Percentiles rank a stretch among this genome's conserved stretches.
Conservation (phyloP, 2,329 filamentous ascomycete species). For the Myriangium duriaei region DNA sequence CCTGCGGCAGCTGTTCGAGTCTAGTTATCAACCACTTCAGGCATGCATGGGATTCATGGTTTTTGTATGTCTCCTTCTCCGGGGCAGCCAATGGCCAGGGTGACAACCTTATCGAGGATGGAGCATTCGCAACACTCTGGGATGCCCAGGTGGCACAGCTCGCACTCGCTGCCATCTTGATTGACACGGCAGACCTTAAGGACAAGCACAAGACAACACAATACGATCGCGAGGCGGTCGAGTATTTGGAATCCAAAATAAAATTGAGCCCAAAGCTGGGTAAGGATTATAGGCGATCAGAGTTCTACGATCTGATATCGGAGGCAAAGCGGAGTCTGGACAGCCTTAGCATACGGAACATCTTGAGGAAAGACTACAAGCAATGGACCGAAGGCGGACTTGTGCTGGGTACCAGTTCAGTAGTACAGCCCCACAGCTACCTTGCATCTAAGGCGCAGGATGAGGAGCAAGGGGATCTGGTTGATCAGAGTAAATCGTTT, state of each 20-base stretch:
- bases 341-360: conserved; percentile 47
- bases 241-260: conserved; percentile 46
- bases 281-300: conserved; percentile 37
- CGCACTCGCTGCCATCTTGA: conserved; percentile 56
- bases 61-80: conserved; percentile 16
- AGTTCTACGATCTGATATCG: conserved; percentile 48
- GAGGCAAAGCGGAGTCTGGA: conserved; percentile 57
- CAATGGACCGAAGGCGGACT: conserved; percentile 50
- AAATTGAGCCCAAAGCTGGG: conserved; percentile 23
- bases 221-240: conserved; percentile 46
- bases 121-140: conserved; percentile 26
- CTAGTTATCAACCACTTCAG: conserved; percentile 51
- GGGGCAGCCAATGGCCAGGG: conserved; percentile 29
- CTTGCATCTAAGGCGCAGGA: conserved; percentile 43
- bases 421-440: conserved; percentile 51
- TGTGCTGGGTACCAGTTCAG: conserved; percentile 53
- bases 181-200: conserved; percentile 58
- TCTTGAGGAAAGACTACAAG: conserved; percentile 76
- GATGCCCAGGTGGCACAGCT: conserved; percentile 53
- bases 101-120: conserved; percentile 24
- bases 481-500: conserved; percentile 40
- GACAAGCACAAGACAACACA: conserved; percentile 49
- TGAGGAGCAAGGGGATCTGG: conserved; percentile 28
- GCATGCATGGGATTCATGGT: conserved; percentile 41
- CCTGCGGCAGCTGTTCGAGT: conserved; percentile 60